These are phyloP conservation scores for Rossbeevera mucosa DNA, from an alignment of 768 basidiomycete species.

Conservation along the genomic window DNA sequence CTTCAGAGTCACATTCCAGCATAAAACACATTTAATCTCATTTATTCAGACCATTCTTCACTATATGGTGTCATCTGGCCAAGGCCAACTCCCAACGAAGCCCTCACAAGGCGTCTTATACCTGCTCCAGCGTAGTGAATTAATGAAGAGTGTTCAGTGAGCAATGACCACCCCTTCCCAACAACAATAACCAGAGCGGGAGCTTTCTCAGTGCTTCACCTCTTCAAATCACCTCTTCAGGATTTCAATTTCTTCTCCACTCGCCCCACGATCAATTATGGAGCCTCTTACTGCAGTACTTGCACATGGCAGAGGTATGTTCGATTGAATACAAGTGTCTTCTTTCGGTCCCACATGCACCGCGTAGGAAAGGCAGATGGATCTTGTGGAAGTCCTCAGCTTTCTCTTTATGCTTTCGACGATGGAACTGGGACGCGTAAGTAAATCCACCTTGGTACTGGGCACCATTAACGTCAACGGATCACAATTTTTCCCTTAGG, in stretches of 20 bases:
- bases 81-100: slow-evolving; percentile 65
- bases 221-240: slow-evolving; percentile 84
- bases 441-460: slow-evolving; percentile 15
- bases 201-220: slow-evolving; percentile 42
- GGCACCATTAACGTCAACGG: not conserved
- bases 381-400: slow-evolving; percentile 87
- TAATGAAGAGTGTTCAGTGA: slow-evolving; percentile 77
- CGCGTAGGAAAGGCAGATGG: slow-evolving; percentile 77
- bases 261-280: slow-evolving; percentile 93
- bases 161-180: slow-evolving; percentile 17
- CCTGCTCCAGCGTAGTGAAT: slow-evolving; percentile 75
- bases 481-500: slow-evolving; percentile 42
- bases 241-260: slow-evolving; percentile 95
- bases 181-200: not conserved
- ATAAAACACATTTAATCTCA: not conserved
- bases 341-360: slow-evolving; percentile 11
- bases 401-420: slow-evolving; percentile 97
- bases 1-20: not conserved
- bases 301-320: slow-evolving; percentile 77
- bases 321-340: not conserved
- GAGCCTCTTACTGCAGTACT: slow-evolving; percentile 88
- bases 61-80: slow-evolving; percentile 94
- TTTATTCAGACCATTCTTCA: slow-evolving; percentile 80
- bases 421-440: slow-evolving; percentile 87
- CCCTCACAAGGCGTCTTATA: slow-evolving; percentile 83